Base-by-base conservation (phyloP, 306 rosid genomes). In the Senna siamea region DNA sequence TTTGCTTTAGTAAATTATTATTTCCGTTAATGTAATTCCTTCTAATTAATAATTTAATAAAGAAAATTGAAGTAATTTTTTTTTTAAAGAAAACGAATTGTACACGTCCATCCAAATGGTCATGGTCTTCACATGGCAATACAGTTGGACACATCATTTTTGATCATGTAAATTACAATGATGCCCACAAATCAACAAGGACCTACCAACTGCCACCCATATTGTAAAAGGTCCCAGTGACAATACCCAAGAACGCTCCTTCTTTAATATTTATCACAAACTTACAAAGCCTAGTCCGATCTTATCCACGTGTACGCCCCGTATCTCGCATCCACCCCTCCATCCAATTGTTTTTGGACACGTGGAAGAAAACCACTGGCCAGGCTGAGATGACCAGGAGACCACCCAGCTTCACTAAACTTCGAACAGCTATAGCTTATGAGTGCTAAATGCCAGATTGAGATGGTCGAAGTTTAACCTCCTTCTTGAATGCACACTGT, bases 201-300 rank as follows among this genome's bases (percentile, higher is more conserved):
- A 72, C 79, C 83, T 35, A n/a, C 69, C 62, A 82, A 72, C 84
- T 18, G 44, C 78, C 78, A 68, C 80, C 78, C 53, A 37, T 8
- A 10, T 37, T 43, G 12, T 1, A 0, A 28, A 43, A 5, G 4
- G 71, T 15, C 40, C 13, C 40, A 43, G 22, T 40, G 43, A 44
- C 46, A 20, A n/a, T 5, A 5, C 40, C 40, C 40, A 37, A 4
- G 7, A 7, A 37, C 40, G 40, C 7, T 5, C 23, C 43, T 55
- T 19, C 15, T 22, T 35, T 60, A 60, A 35, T 37, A 71, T 46
- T 67, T 53, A 60, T 71, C 58, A 73, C 69, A 11, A 26, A 12
- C 9, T 13, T 13, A 17, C 19, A 30, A 1, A 50, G 23, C 62
- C 46, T 0, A 58, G 76, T 1, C 65, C 78, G 13, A 19, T 53